Conservation (phyloP, 2,329 filamentous ascomycete genomes). For the Rhinocladiella similis region DNA sequence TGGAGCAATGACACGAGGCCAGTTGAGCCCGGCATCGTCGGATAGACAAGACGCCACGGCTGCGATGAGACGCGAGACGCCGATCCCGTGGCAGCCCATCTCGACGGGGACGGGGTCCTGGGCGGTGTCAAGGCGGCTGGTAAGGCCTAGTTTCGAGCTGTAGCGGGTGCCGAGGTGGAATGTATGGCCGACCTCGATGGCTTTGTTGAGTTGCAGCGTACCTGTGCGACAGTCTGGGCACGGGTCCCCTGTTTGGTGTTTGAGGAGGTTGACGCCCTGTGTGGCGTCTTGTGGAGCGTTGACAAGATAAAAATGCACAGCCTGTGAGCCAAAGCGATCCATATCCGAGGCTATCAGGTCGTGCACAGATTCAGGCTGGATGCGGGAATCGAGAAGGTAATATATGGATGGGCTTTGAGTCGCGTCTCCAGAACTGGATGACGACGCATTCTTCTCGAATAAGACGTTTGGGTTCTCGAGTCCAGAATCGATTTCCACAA, state of each 20-base stretch:
- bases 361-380: slow-evolving; percentile 7
- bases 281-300: not conserved
- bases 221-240: slow-evolving; percentile 72
- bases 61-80: slow-evolving; percentile 84
- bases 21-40: slow-evolving; percentile 75
- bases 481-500: slow-evolving; percentile 69
- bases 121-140: slow-evolving; percentile 37
- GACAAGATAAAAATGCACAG: slow-evolving; percentile 15
- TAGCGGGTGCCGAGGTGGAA: slow-evolving; percentile 93
- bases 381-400: slow-evolving; percentile 25
- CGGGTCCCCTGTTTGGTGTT: slow-evolving; percentile 64
- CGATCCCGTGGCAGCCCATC: slow-evolving; percentile 97
- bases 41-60: slow-evolving; percentile 76
- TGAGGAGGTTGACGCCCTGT: slow-evolving; percentile 55
- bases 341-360: slow-evolving; percentile 10
- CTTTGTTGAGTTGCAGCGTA: slow-evolving; percentile 64
- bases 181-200: slow-evolving; percentile 90
- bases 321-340: slow-evolving; percentile 1
- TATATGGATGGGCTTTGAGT: slow-evolving; percentile 14
- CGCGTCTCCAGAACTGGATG: slow-evolving; percentile 37
- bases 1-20: slow-evolving; percentile 84
- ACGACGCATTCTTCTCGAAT: slow-evolving; percentile 11
- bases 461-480: slow-evolving; percentile 55
- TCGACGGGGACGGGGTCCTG: slow-evolving; percentile 61
- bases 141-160: slow-evolving; percentile 70